Base-by-base conservation (phyloP, 2,329 filamentous ascomycete genomes). In the Alternaria sp. region DNA sequence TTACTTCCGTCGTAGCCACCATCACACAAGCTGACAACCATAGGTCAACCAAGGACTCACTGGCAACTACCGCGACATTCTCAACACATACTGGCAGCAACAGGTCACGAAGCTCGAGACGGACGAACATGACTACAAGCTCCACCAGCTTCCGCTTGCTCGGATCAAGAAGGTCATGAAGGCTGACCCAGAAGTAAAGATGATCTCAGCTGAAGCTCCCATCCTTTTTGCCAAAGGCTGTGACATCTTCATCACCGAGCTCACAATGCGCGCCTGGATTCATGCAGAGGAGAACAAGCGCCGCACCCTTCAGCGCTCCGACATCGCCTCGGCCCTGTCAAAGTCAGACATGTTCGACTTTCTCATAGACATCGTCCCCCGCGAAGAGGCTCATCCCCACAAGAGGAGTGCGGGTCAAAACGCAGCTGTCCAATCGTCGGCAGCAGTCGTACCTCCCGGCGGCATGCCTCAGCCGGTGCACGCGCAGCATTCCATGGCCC, bases 291-390 rank as follows among this genome's bases (percentile, higher is more conserved):
- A 99, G 81, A 99, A 99, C 83, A 99, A 99, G 84, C 88, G 95
- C 30, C 89, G 95, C 43, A 99, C 95, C 1, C 84, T 99, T 41
- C 95, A 99, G 80, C 89, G 95, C 51, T 97, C 93, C 58, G 95
- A 99, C 75, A 99, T 99, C 77, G 95, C 95, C 22, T 96, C 93
- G 11, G 95, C 95, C 14, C 85, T 99, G 24, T 91, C 93, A 61
- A 99, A 99, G 81, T 97, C 93, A 22, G 95, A 99, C 82, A 99
- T 99, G 95, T 99, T 99, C 79, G 95, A 99, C 82, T 99, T 99
- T 81, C 85, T 99, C 61, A 99, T 99, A 77, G 95, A 99, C 76
- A 99, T 99, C 63, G 95, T 99, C 6, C 95, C 95, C 4, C 90
- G 95, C 53, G 95, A 99, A 79, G 95, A 99, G 79, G 93, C 94